Percentiles rank a stretch among this genome's conserved stretches.
phyloP scores from a whole-genome alignment of 352 stramenopile species.

The Peronospora farinosa region DNA sequence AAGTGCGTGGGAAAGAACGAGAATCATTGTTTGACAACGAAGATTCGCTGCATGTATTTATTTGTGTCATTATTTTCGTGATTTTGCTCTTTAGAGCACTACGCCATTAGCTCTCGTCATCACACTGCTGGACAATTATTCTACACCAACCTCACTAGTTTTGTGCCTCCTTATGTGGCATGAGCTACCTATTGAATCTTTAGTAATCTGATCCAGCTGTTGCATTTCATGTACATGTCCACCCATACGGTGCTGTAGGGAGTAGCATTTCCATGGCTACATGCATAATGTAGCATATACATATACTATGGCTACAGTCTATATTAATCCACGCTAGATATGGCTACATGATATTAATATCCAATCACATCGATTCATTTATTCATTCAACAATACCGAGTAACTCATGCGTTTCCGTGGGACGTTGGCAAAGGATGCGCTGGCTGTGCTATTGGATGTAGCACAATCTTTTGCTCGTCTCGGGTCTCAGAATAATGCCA shows the following conservation, averaged over 20 bases:
- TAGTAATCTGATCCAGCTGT: constrained; percentile 82
- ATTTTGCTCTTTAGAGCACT: constrained; percentile 13
- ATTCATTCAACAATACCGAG: too few species aligned
- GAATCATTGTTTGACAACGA: not conserved
- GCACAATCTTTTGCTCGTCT: constrained; percentile 66
- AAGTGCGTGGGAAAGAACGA: constrained; percentile 13
- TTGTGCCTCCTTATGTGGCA: constrained; percentile 23
- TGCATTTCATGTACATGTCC: constrained; percentile 1
- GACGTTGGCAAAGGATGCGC: constrained; percentile 63
- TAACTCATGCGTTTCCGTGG: constrained; percentile 68
- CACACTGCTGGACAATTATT: constrained; percentile 5
- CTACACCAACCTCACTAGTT: constrained; percentile 13
- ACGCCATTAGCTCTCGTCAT: constrained; percentile 16
- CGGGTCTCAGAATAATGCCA: constrained; percentile 41
- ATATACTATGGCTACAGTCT: too few species aligned
- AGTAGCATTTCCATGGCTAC: too few species aligned
- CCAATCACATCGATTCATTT: constrained; percentile 12
- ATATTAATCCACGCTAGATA: too few species aligned
- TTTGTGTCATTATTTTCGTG: constrained; percentile 27
- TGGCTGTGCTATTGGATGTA: constrained; percentile 73
- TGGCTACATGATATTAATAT: not conserved
- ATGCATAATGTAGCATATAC: too few species aligned
- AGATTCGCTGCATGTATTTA: constrained; percentile 12
- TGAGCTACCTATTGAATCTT: constrained; percentile 49
- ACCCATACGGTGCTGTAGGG: too few species aligned